phyloP scores from a whole-genome alignment of 1,284 basidiomycete genomes.

The Caloboletus inedulis region DNA sequence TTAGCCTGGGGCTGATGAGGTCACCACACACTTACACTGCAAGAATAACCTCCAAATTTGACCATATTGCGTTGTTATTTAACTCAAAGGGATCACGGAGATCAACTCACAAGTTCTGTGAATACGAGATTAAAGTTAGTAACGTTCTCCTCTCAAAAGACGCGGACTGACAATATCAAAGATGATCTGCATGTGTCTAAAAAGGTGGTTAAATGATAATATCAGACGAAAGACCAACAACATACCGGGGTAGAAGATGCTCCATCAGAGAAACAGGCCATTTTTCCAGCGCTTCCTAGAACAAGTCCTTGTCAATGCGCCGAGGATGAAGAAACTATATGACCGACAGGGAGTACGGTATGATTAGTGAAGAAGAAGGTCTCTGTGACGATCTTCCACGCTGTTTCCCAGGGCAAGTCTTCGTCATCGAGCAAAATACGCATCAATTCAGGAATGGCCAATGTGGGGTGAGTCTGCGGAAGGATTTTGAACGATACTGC shows the following conservation, averaged over 20 bases:
- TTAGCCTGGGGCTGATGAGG: conserved; percentile 6
- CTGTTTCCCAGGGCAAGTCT: conserved; percentile 75
- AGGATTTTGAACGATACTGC: neutral
- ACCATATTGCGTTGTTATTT: neutral
- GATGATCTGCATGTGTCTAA: conserved; percentile 82
- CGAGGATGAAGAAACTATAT: neutral
- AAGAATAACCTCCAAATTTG: conserved; percentile 52
- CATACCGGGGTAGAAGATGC: conserved; percentile 71
- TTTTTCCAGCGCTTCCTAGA: conserved; percentile 75
- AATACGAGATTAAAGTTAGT: conserved; percentile 5
- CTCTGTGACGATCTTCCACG: conserved; percentile 84
- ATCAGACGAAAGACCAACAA: neutral
- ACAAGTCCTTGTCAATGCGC: neutral
- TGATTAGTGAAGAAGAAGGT: conserved; percentile 96
- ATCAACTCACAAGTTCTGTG: conserved; percentile 47
- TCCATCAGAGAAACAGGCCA: conserved; percentile 86
- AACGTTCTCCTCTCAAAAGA: neutral
- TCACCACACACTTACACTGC: conserved; percentile 43
- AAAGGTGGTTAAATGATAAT: neutral
- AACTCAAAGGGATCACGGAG: neutral
- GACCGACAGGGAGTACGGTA: conserved; percentile 70
- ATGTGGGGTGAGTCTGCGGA: conserved; percentile 82
- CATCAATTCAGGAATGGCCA: conserved; percentile 93
- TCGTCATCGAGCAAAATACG: conserved; percentile 87
- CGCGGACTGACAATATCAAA: conserved; percentile 72